Conservation (phyloP, 257 asterid species). For the Anisodus acutangulus region DNA sequence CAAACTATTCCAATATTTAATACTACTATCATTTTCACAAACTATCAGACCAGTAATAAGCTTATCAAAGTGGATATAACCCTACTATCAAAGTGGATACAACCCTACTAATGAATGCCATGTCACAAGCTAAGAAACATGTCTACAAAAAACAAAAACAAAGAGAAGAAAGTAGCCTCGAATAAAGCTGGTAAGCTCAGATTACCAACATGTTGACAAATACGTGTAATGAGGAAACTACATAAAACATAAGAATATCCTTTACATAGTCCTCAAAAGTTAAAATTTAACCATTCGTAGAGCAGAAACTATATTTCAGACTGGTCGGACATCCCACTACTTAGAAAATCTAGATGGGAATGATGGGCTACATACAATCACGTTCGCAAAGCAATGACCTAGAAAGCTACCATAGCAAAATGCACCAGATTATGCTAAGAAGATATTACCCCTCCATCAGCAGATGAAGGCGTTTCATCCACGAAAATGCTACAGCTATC, state of each 20-base stretch:
- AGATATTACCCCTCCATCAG: conserved; percentile 33
- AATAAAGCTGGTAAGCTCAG: conserved; percentile 16
- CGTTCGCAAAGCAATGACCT: neutral
- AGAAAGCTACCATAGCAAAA: conserved; percentile 10
- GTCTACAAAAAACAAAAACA: neutral
- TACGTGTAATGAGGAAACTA: neutral
- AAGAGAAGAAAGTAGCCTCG: neutral
- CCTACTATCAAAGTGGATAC: neutral
- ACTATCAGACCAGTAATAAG: neutral
- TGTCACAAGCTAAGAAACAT: conserved; percentile 25
- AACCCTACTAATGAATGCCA: neutral
- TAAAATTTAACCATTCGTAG: neutral
- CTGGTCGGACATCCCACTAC: conserved; percentile 14
- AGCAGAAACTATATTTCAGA: neutral
- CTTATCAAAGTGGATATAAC: neutral
- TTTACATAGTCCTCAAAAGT: neutral
- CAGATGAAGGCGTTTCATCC: conserved; percentile 29
- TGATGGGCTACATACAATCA: neutral
- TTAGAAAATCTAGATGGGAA: neutral
- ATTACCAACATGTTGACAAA: neutral
- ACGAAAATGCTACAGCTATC: conserved; percentile 28
- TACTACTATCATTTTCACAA: neutral
- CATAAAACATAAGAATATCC: neutral
- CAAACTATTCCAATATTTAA: neutral
- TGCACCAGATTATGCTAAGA: neutral